Evolutionary conservation across 2,329 filamentous ascomycete genomes (phyloP), one percentile per base, ranked within the genome.

Genomic region (Apiospora saccharicola): DNA sequence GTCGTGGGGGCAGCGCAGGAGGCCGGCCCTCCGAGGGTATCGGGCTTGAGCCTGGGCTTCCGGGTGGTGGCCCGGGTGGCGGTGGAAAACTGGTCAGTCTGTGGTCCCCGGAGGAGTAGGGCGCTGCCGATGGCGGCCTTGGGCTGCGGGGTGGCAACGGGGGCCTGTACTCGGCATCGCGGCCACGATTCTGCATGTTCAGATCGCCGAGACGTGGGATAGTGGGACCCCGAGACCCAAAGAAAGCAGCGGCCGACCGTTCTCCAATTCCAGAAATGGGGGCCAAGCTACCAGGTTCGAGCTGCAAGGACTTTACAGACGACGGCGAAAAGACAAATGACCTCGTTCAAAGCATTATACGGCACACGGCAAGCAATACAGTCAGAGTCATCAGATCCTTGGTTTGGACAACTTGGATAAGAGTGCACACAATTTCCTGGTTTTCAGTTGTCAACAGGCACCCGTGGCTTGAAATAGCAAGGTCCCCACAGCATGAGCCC

Each of bases 371-470:
- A 41, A 64, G 57, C 8, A 41, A 14, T 19, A n/a, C 57, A 64
- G 22, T 41, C 10, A 37, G 57, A 64, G 41, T 24, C 19, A n/a
- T 34, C n/a, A n/a, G n/a, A n/a, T n/a, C 19, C 10, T 64, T n/a
- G 19, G 41, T 64, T 41, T 64, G 57, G 22, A 41, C 41, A 41
- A 37, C 41, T 41, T 64, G 57, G 22, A 24, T 41, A n/a, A 37
- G 34, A n/a, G 57, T 24, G 13, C 19, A 41, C 57, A 41, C 57
- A 64, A 64, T 22, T 10, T 64, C 34, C 10, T 22, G 10, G 30
- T 64, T 64, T 64, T 64, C 34, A 41, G 57, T 19, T 64, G 57
- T n/a, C 57, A 41, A 41, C 57, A 64, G 57, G 57, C 57, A 64
- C 57, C 34, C n/a, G 19, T 64, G 34, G 57, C 57, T 64, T 64